Evolutionary conservation across 1,284 basidiomycete species (phyloP), one percentile per base, ranked within the genome.

Genomic region (Microbotryum scabiosae): DNA sequence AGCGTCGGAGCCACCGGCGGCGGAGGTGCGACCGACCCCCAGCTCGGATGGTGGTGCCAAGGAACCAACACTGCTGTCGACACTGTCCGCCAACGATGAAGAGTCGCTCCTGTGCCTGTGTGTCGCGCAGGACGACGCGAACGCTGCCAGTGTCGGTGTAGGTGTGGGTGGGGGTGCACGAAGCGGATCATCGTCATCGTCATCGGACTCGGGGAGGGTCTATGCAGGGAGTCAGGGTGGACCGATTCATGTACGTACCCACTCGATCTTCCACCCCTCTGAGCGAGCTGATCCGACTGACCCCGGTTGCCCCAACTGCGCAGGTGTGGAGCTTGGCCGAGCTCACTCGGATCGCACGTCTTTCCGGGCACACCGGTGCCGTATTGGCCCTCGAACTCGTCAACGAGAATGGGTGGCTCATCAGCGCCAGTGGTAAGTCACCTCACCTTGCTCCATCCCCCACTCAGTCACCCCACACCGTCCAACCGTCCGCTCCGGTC

Each of bases 291-390:
- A 9, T 14, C 20, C 18, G 6, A 30, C 41, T 23, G 30, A 30
- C 30, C 10, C 30, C 30, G 10, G 30, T n/a, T 45, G 30, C 14
- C 14, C n/a, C 14, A 10, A 20, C 4, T 32, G 47, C 44, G 20
- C 69, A 91, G 88, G 88, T 91, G 46, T 93, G 90, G 86, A 84
- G 87, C 70, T 84, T 86, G 68, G 75, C 77, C 18, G 82, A 84
- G 0, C 84, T 88, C 63, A 81, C 81, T 14, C 79, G 88, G 21
- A 83, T 84, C 70, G 81, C 82, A n/a, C 82, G 83, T 7, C 78
- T 93, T n/a, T 77, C 80, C 18, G 93, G 92, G 0, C 93, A 97
- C 71, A 85, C 85, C 0, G 88, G 86, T 10, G 88, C 87, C 60
- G 86, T 97, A 0, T 80, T 97, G 18, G 85, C 86, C 3, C 79